Conservation (phyloP, 2,329 filamentous ascomycete species). For the Monilinia aucupariae region DNA sequence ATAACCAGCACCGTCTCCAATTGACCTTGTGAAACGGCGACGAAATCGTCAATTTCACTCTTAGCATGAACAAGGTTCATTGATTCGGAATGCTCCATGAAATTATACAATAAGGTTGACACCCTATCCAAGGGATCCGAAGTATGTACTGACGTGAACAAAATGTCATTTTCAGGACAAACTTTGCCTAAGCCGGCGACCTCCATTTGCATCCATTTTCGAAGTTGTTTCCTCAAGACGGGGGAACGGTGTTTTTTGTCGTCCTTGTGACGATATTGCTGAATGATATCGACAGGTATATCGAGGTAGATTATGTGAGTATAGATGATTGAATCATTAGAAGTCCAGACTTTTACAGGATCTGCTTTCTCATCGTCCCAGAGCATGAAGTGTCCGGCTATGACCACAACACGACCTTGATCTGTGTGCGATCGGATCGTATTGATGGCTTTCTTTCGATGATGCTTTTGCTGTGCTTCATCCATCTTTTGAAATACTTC, state of each 20-base stretch:
- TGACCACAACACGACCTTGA: conserved; percentile 40
- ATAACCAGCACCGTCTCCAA: conserved; percentile 48
- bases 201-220: conserved; percentile 44
- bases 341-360: conserved; percentile 34
- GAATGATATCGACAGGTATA: conserved; percentile 37
- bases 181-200: conserved; percentile 39
- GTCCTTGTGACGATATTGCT: conserved; percentile 39
- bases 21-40: neutral
- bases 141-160: conserved; percentile 11
- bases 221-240: conserved; percentile 38
- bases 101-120: conserved; percentile 14
- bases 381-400: conserved; percentile 53
- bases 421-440: conserved; percentile 39
- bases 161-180: conserved; percentile 43
- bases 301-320: conserved; percentile 57
- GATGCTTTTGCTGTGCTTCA: conserved; percentile 36
- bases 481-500: conserved; percentile 40
- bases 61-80: no score
- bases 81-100: no score
- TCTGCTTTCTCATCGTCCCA: conserved; percentile 37
- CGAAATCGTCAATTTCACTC: no score
- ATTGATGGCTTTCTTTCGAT: conserved; percentile 44
- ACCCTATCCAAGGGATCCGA: conserved; percentile 20
- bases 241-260: conserved; percentile 35
- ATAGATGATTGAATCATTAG: conserved; percentile 43